Base-by-base conservation (phyloP, 108 stramenopile species). In the Chaetoceros muelleri region DNA sequence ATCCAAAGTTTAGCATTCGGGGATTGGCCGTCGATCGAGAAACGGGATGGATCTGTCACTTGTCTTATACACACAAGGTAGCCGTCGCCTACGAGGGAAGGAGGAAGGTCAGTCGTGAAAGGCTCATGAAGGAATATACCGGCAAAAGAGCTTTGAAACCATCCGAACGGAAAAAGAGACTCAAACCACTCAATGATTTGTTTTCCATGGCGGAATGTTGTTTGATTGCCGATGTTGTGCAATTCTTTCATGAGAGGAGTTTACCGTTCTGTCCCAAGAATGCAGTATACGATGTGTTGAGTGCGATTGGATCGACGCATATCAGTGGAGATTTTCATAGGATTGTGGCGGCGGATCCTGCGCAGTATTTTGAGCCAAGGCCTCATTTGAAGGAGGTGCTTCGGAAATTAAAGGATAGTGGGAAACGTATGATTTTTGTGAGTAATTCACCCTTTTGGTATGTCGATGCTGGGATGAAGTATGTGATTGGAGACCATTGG, bases 151-250 rank as follows among this genome's bases (percentile, higher is more conserved):
- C 78, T 16, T 65, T 94, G 24, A 74, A 65, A 2, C 89, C 90
- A 16, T 50, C 70, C 16, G 84, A 85, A 49, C 76, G 85, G 0
- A 73, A 72, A 53, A 67, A 71, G 8, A 73, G 90, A 13, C 72
- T 96, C 18, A 86, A 88, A 71, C 94, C 95, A 0, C 63, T 98
- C 45, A 95, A 95, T 69, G 97, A 98, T 63, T 61, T 95, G 25
- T 98, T 96, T 58, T 67, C 67, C 60, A 93, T 98, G 88, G 91
- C 95, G 0, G 95, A 96, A 70, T 96, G 95, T 57, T 96, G 95
- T 52, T 67, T 98, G 21, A 87, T 98, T 60, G 95, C 97, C 7
- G 95, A 98, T 61, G 90, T 87, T 8, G 78, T 95, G 18, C 92
- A 98, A 56, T 94, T 79, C 68, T 95, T 98, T 58, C 73, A 90